Evolutionary conservation across 2,329 filamentous ascomycete species (phyloP).

Genomic region (Trichophyton verrucosum): DNA sequence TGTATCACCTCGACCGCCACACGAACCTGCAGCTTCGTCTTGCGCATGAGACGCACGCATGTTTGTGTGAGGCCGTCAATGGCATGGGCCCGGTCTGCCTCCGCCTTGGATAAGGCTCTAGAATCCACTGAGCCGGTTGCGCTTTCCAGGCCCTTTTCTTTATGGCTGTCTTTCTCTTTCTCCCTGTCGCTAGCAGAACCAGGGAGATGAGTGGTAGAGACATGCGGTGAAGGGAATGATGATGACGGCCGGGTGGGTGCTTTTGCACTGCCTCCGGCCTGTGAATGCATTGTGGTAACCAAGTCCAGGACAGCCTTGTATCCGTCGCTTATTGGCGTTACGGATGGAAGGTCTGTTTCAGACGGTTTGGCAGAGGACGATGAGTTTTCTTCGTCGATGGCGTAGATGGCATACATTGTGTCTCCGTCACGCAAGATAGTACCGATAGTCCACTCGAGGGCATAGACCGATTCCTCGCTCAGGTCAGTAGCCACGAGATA

Average conservation of each 20-base stretch:
- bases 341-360: slow-evolving; percentile 26
- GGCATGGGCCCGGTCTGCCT: slow-evolving; percentile 68
- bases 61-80: slow-evolving; percentile 74
- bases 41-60: slow-evolving; percentile 73
- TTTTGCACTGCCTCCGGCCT: slow-evolving; percentile 43
- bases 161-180: background rate
- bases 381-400: slow-evolving; percentile 68
- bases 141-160: background rate
- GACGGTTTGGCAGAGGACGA: slow-evolving; percentile 36
- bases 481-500: slow-evolving; percentile 94
- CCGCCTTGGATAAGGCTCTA: slow-evolving; percentile 47
- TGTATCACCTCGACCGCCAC: slow-evolving; percentile 94
- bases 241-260: slow-evolving; percentile 17
- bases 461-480: slow-evolving; percentile 87
- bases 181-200: background rate
- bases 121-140: slow-evolving; percentile 33
- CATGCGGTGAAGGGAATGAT: slow-evolving; percentile 10
- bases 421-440: slow-evolving; percentile 90
- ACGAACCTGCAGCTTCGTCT: slow-evolving; percentile 82
- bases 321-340: slow-evolving; percentile 55
- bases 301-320: slow-evolving; percentile 64
- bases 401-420: slow-evolving; percentile 85
- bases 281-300: slow-evolving; percentile 51
- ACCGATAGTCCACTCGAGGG: slow-evolving; percentile 93
- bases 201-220: slow-evolving; percentile 19